These are phyloP conservation scores for Hawksworthiomyces lignivorus DNA, from an alignment of 2,329 filamentous ascomycete species.

Conservation along the genomic window DNA sequence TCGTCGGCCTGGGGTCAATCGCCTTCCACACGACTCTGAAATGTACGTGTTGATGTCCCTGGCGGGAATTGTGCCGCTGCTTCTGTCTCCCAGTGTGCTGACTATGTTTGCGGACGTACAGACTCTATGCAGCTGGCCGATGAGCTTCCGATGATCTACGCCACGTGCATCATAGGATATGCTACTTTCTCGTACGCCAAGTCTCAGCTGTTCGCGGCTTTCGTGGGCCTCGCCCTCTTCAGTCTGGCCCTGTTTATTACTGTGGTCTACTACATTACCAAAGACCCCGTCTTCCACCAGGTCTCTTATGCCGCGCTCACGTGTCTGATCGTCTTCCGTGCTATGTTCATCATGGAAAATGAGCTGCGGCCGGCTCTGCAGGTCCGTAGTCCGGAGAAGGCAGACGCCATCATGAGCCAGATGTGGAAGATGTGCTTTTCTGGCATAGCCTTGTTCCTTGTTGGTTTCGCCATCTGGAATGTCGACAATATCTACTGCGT, in stretches of 20 bases:
- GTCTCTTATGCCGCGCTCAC: constrained; percentile 69
- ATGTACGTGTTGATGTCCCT: constrained; percentile 30
- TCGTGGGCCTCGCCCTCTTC: constrained; percentile 51
- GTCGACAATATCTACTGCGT: constrained; percentile 72
- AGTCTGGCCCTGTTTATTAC: constrained; percentile 62
- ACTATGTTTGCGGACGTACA: constrained; percentile 21
- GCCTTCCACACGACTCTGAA: constrained; percentile 51
- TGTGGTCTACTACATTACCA: constrained; percentile 63
- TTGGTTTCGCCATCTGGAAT: constrained; percentile 70
- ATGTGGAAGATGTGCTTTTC: constrained; percentile 70
- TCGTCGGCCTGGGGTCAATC: constrained; percentile 47
- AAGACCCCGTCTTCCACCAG: constrained; percentile 78
- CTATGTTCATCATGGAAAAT: constrained; percentile 65
- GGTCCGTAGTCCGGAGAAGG: constrained; percentile 40
- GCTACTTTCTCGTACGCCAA: constrained; percentile 68
- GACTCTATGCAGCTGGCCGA: constrained; percentile 55
- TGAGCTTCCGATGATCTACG: constrained; percentile 54
- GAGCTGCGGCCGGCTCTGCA: constrained; percentile 37
- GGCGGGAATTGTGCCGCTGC: background rate
- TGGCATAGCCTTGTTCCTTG: constrained; percentile 64
- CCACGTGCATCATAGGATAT: constrained; percentile 47
- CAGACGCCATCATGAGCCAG: constrained; percentile 40
- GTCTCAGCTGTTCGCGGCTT: constrained; percentile 31
- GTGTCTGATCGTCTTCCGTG: constrained; percentile 59
- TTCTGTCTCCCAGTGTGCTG: too few relatives aligned